Conservation (phyloP, 2,329 filamentous ascomycete species). For the Cladosporium halotolerans region DNA sequence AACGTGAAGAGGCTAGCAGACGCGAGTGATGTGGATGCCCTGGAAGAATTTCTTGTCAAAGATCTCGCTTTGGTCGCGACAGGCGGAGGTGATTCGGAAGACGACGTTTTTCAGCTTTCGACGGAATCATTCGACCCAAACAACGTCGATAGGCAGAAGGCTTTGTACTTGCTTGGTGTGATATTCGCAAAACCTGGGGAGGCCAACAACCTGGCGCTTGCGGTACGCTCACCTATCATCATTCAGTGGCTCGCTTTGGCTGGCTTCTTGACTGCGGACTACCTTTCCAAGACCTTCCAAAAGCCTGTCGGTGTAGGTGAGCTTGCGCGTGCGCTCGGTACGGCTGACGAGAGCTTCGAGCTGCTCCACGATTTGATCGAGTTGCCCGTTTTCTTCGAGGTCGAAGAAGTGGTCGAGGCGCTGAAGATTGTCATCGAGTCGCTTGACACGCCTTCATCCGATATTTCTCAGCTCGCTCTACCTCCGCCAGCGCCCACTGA, state of each 20-base stretch:
- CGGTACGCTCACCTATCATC: constrained; percentile 37
- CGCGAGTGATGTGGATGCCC: constrained; percentile 18
- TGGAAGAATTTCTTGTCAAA: constrained; percentile 26
- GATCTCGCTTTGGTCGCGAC: constrained; percentile 17
- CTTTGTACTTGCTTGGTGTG: constrained; percentile 48
- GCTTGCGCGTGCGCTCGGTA: constrained; percentile 3
- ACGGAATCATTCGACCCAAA: constrained; percentile 31
- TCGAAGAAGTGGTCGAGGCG: constrained; percentile 57
- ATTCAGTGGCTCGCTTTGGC: constrained; percentile 57
- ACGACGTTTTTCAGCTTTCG: constrained; percentile 40
- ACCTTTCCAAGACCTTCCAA: constrained; percentile 37
- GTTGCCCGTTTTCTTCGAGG: constrained; percentile 8
- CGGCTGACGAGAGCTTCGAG: constrained; percentile 9
- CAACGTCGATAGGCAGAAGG: constrained; percentile 58
- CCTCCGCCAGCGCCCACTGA: constrained; percentile 33
- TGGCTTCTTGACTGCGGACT: constrained; percentile 41
- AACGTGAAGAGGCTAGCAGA: constrained; percentile 22
- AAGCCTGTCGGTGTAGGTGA: constrained; percentile 1
- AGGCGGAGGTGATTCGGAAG: constrained; percentile 7
- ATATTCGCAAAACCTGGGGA: constrained; percentile 35
- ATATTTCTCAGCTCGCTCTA: constrained; percentile 8
- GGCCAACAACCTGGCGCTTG: constrained; percentile 14
- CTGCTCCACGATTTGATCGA: constrained; percentile 9
- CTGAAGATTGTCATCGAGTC: constrained; percentile 63
- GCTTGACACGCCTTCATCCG: constrained; percentile 44